Conservation (phyloP, 352 stramenopile species). For the Phytophthora hibernalis region DNA sequence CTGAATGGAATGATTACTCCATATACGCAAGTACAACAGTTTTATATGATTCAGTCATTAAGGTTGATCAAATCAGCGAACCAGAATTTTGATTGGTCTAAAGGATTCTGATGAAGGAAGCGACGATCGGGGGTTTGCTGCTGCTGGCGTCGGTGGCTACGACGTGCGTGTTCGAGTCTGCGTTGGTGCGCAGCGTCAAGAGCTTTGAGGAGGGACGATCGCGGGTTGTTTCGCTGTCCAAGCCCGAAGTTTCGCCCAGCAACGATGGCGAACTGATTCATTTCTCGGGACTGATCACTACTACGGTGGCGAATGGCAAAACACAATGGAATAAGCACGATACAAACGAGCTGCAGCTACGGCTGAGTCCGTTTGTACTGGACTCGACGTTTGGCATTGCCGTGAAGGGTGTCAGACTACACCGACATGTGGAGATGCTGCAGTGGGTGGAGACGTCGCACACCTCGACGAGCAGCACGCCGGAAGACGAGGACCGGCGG, state of each 20-base stretch:
- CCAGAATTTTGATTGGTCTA: slow-evolving; percentile 12
- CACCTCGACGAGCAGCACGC: slow-evolving; percentile 50
- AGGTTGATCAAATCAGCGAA: not conserved
- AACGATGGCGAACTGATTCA: slow-evolving; percentile 48
- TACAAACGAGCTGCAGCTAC: slow-evolving; percentile 24
- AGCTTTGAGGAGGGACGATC: slow-evolving; percentile 61
- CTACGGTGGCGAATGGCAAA: slow-evolving; percentile 11
- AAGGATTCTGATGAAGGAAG: slow-evolving; percentile 27
- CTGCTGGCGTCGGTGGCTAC: slow-evolving; percentile 59
- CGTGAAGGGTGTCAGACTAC: slow-evolving; percentile 66
- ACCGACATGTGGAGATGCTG: slow-evolving; percentile 79
- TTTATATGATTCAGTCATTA: not conserved
- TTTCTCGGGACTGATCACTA: slow-evolving; percentile 66
- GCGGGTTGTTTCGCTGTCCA: slow-evolving; percentile 35
- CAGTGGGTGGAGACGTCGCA: slow-evolving; percentile 85
- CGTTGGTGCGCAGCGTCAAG: slow-evolving; percentile 52
- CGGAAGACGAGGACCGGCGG: slow-evolving; percentile 52
- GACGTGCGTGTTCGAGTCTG: slow-evolving; percentile 62
- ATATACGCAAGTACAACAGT: no score
- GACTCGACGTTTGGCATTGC: slow-evolving; percentile 70
- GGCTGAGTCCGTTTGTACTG: slow-evolving; percentile 61
- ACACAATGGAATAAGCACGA: slow-evolving; percentile 14
- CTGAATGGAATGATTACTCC: no score
- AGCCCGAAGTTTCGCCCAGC: slow-evolving; percentile 24
- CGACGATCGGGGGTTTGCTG: slow-evolving; percentile 53